Base-by-base conservation (phyloP, 2,329 filamentous ascomycete genomes). In the Epichloe sibirici region DNA sequence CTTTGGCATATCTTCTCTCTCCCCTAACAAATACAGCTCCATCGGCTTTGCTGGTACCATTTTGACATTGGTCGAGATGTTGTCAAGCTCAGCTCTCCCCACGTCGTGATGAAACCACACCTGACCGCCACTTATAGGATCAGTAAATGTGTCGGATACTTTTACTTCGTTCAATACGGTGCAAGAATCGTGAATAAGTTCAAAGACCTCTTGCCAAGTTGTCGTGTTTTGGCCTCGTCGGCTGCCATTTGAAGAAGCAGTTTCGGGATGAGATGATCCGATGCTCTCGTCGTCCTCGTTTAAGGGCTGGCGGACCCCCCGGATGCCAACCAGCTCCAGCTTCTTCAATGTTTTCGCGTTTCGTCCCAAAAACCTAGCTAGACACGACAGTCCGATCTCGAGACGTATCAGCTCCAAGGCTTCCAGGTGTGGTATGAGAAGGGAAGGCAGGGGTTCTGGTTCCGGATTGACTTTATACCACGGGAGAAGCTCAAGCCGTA, bases 401-500 rank as follows among this genome's bases (percentile, higher is more conserved):
- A 17, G 48, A n/a, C 45, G 23, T 9, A n/a, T 7, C 21, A 51
- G 12, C 21, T 45, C 25, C 40, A 51, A 35, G 6, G 21, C 28
- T 7, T 51, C 15, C 13, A 51, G 42, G 15, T 38, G 6, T 23
- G 39, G 23, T 11, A 45, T 13, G 13, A 21, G 11, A 11, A 34
- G 13, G 11, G 3, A 7, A 12, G 23, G 5, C 23, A 49, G 23
- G 21, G 40, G 43, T 7, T 13, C 11, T 8, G 48, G 23, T 8
- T 31, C 21, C 13, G 38, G 13, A 21, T 21, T 13, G 21, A 21
- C 38, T 9, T 25, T 6, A 42, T 23, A 9, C 40, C 17, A 39
- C 9, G 40, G 28, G 2, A 51, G 49, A 2, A 57, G 57, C 43
- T 63, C 52, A 3, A 63, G 39, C 8, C 54, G 53, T n/a, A 63